Conservation (phyloP, 2,329 filamentous ascomycete genomes). For the Pseudofabraea citricarpa region DNA sequence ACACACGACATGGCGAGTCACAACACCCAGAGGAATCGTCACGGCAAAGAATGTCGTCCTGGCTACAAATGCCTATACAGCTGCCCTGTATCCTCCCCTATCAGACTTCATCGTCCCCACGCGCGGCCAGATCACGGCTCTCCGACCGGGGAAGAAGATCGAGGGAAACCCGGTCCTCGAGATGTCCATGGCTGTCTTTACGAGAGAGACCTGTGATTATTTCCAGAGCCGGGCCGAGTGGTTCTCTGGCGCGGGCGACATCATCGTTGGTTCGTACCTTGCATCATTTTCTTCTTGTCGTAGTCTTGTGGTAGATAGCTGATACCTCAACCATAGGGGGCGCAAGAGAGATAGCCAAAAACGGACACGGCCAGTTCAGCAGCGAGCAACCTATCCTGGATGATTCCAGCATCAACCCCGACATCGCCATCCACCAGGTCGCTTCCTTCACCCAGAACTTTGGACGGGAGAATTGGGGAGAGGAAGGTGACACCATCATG, state of each 20-base stretch:
- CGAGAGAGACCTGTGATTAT: too few species aligned
- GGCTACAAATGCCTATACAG: constrained; percentile 48
- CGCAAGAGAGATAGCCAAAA: too few species aligned
- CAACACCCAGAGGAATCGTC: constrained; percentile 40
- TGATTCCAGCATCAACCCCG: constrained; percentile 19
- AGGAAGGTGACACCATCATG: constrained; percentile 36
- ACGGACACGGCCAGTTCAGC: too few species aligned
- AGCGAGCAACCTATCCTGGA: constrained; percentile 22
- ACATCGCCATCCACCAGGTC: constrained; percentile 13
- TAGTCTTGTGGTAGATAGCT: too few species aligned
- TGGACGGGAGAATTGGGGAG: constrained; percentile 37
- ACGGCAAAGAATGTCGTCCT: constrained; percentile 38
- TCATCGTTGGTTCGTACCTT: too few species aligned
- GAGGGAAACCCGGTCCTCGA: too few species aligned
- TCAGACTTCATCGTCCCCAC: constrained; percentile 38
- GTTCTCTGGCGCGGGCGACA: too few species aligned
- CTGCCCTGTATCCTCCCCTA: constrained; percentile 37
- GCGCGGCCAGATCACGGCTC: constrained; percentile 43
- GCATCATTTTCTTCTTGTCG: too few species aligned
- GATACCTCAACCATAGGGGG: too few species aligned
- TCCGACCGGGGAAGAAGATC: constrained; percentile 25
- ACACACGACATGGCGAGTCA: constrained; percentile 35
- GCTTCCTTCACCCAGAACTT: constrained; percentile 25
- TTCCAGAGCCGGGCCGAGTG: too few species aligned
- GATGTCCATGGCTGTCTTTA: too few species aligned